Conservation (phyloP, 371 early-diverging fungal species). For the Funneliformis caledonium region DNA sequence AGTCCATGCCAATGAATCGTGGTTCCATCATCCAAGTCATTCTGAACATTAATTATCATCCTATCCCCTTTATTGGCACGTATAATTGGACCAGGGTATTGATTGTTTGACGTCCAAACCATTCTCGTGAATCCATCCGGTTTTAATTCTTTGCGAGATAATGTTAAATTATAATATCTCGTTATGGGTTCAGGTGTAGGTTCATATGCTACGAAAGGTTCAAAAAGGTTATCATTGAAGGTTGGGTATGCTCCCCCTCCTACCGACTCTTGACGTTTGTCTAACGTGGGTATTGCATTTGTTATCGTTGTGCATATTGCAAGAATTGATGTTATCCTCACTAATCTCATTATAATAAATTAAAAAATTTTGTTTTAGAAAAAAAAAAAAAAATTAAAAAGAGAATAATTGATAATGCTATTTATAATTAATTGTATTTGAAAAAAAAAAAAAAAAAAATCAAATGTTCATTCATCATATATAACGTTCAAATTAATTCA, state of each 20-base stretch:
- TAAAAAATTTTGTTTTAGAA: background rate
- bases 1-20: slow-evolving; percentile 45
- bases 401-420: background rate
- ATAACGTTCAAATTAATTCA: background rate
- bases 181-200: background rate
- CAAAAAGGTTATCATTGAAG: background rate
- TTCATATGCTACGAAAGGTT: background rate
- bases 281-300: background rate
- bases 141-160: background rate
- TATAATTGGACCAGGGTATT: slow-evolving; percentile 42
- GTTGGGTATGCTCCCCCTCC: background rate
- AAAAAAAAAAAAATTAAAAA: too few species aligned
- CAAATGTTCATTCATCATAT: too few species aligned
- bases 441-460: too few species aligned
- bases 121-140: slow-evolving; percentile 18
- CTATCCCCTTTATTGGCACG: slow-evolving; percentile 35
- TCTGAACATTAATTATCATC: slow-evolving; percentile 31
- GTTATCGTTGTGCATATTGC: background rate
- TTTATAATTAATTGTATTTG: too few species aligned
- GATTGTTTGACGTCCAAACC: slow-evolving; percentile 23
- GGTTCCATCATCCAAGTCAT: background rate
- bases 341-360: background rate
- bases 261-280: background rate
- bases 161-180: background rate
- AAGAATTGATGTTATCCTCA: background rate